Percentiles rank a stretch among this genome's conserved stretches.
Evolutionary conservation across 352 stramenopile species (phyloP).

Genomic region (Globisporangium solare): DNA sequence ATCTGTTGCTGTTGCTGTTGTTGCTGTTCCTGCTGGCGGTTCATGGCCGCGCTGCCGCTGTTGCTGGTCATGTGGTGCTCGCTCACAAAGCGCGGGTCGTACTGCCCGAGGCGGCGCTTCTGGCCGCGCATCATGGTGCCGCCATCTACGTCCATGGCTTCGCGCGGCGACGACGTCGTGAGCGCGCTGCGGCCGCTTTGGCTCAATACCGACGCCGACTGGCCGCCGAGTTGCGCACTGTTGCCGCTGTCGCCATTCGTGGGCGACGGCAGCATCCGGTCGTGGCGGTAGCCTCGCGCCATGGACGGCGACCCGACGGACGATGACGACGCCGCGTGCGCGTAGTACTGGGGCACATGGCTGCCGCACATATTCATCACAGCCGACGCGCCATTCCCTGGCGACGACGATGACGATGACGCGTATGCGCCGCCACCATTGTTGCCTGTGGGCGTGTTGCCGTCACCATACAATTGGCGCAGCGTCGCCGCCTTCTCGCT

Average conservation of each 20-base stretch:
- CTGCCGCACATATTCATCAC: constrained; percentile 13
- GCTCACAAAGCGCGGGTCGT: constrained; percentile 12
- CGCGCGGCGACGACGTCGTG: constrained; percentile 1
- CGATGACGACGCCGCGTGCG: constrained; percentile 2
- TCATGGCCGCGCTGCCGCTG: constrained; percentile 14
- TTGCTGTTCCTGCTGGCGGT: constrained; percentile 7
- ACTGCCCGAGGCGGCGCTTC: constrained; percentile 38
- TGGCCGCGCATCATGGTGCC: constrained; percentile 19
- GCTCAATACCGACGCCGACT: not conserved
- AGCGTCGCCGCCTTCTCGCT: no score
- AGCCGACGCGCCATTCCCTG: constrained; percentile 10
- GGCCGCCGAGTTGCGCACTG: not conserved
- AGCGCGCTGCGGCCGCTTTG: not conserved
- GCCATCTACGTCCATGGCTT: constrained; percentile 9
- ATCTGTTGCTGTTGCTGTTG: not conserved
- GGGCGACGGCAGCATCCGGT: constrained; percentile 5
- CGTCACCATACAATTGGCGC: constrained; percentile 19
- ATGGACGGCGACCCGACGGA: constrained; percentile 15
- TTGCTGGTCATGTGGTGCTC: constrained; percentile 3
- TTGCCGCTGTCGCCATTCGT: not conserved
- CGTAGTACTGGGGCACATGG: constrained; percentile 23
- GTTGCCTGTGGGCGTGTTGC: constrained; percentile 3
- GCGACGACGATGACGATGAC: constrained; percentile 1
- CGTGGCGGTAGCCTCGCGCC: constrained; percentile 8
- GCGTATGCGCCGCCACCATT: constrained; percentile 13